These are phyloP conservation scores for Saturnispora zaruensis DNA, from an alignment of 805 yeast genomes.

Conservation along the genomic window DNA sequence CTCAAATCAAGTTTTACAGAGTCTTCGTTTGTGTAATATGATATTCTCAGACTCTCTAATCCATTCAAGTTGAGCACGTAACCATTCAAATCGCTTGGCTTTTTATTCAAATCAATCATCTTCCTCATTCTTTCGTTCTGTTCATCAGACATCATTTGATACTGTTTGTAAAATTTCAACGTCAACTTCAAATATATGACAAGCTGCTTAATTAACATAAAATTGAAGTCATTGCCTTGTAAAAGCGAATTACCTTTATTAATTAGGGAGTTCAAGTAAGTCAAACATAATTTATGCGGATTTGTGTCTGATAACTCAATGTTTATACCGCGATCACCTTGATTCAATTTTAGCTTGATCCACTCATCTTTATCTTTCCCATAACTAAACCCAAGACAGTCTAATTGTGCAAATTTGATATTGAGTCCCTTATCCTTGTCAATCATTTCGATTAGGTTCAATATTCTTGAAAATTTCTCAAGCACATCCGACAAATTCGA, in stretches of 20 bases:
- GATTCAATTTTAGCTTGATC: slow-evolving; percentile 20
- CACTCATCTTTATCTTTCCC: slow-evolving; percentile 22
- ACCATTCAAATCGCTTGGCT: slow-evolving; percentile 15
- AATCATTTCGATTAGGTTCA: slow-evolving; percentile 25
- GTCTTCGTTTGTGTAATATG: slow-evolving; percentile 16
- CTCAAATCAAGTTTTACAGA: slow-evolving; percentile 13
- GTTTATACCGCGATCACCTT: slow-evolving; percentile 17
- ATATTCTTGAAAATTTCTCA: slow-evolving; percentile 22
- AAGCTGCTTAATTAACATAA: slow-evolving; percentile 20
- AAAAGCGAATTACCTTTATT: slow-evolving; percentile 7
- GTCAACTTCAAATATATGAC: slow-evolving; percentile 25
- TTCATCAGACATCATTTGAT: slow-evolving; percentile 14
- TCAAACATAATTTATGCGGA: slow-evolving; percentile 24
- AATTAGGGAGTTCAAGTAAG: slow-evolving; percentile 21
- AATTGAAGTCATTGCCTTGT: slow-evolving; percentile 10
- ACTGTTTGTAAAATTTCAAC: slow-evolving; percentile 21
- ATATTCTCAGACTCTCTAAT: slow-evolving; percentile 20
- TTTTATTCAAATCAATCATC: slow-evolving; percentile 10
- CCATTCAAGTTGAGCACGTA: slow-evolving; percentile 18
- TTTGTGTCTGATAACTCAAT: slow-evolving; percentile 24
- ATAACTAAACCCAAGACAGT: slow-evolving; percentile 26
- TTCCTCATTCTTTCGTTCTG: slow-evolving; percentile 9
- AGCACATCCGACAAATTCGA: slow-evolving; percentile 21
- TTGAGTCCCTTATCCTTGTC: slow-evolving; percentile 22
- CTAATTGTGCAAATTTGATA: slow-evolving; percentile 23